phyloP scores from a whole-genome alignment of 2,329 filamentous ascomycete species.

The Aspergillus uvarum region DNA sequence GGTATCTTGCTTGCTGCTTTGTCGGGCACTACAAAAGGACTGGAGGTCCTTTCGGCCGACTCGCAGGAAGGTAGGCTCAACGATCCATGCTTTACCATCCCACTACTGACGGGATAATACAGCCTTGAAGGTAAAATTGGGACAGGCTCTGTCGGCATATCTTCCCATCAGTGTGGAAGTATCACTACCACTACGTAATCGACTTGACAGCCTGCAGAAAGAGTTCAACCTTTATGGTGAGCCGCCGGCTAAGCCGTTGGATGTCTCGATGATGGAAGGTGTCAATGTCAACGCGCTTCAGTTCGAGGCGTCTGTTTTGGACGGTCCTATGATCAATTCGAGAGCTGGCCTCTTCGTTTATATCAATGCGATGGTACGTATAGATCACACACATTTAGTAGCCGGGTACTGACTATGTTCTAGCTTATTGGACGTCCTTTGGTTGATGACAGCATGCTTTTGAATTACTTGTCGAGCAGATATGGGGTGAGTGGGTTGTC shows the following conservation, averaged over 20 bases:
- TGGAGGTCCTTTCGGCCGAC: constrained; percentile 37
- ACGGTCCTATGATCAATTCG: constrained; percentile 71
- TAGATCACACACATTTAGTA: background rate
- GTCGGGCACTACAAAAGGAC: constrained; percentile 36
- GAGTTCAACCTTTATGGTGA: constrained; percentile 44
- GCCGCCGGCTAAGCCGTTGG: constrained; percentile 43
- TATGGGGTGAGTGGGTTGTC: constrained; percentile 64
- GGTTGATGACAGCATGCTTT: constrained; percentile 75
- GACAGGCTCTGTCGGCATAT: constrained; percentile 41
- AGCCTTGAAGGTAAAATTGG: constrained; percentile 40
- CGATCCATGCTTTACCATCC: background rate
- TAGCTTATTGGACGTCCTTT: constrained; percentile 79
- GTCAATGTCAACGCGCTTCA: constrained; percentile 51
- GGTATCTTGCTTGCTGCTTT: constrained; percentile 43
- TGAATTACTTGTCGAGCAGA: constrained; percentile 78
- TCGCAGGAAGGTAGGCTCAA: constrained; percentile 33
- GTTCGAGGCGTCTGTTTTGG: constrained; percentile 56
- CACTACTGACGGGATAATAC: constrained; percentile 10
- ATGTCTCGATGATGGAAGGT: constrained; percentile 44
- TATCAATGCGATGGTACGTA: constrained; percentile 72
- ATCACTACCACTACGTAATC: constrained; percentile 39
- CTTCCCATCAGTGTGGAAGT: constrained; percentile 42
- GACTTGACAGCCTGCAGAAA: constrained; percentile 43
- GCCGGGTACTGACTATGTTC: constrained; percentile 31
- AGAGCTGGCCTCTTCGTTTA: constrained; percentile 83